phyloP scores from a whole-genome alignment of 768 basidiomycete genomes.

The Rhizopogon rudus region DNA sequence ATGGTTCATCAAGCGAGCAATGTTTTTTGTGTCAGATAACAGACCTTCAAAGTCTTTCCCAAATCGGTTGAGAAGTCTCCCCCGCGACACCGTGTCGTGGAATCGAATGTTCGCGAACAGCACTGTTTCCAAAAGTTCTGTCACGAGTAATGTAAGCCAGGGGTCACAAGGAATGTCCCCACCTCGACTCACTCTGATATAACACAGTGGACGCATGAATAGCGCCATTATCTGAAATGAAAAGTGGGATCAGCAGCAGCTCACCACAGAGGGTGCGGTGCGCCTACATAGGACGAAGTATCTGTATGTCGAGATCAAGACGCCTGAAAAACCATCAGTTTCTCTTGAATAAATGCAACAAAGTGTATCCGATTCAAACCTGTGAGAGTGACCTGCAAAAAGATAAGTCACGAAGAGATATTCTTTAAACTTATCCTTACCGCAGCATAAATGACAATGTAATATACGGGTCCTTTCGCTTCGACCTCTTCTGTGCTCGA shows the following conservation, averaged over 20 bases:
- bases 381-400: slow-evolving; percentile 29
- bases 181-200: slow-evolving; percentile 50
- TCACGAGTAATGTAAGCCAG: slow-evolving; percentile 7
- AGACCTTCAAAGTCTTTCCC: slow-evolving; percentile 86
- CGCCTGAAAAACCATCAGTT: slow-evolving; percentile 31
- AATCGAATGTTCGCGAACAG: slow-evolving; percentile 88
- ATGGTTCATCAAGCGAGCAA: slow-evolving; percentile 7
- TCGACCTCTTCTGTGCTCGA: slow-evolving; percentile 35
- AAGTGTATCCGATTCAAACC: not conserved
- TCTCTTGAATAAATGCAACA: not conserved
- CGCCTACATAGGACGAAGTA: slow-evolving; percentile 70
- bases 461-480: slow-evolving; percentile 40
- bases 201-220: slow-evolving; percentile 78
- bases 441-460: slow-evolving; percentile 58
- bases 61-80: slow-evolving; percentile 76
- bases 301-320: slow-evolving; percentile 45
- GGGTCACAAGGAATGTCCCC: not conserved
- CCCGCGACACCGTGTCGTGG: slow-evolving; percentile 88
- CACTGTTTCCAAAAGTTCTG: slow-evolving; percentile 66
- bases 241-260: slow-evolving; percentile 4
- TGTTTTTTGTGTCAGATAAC: not conserved
- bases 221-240: slow-evolving; percentile 58
- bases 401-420: slow-evolving; percentile 20
- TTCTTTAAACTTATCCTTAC: slow-evolving; percentile 28
- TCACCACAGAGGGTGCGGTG: not conserved